phyloP scores from a whole-genome alignment of 352 stramenopile species.

The Phytopythium litorale region DNA sequence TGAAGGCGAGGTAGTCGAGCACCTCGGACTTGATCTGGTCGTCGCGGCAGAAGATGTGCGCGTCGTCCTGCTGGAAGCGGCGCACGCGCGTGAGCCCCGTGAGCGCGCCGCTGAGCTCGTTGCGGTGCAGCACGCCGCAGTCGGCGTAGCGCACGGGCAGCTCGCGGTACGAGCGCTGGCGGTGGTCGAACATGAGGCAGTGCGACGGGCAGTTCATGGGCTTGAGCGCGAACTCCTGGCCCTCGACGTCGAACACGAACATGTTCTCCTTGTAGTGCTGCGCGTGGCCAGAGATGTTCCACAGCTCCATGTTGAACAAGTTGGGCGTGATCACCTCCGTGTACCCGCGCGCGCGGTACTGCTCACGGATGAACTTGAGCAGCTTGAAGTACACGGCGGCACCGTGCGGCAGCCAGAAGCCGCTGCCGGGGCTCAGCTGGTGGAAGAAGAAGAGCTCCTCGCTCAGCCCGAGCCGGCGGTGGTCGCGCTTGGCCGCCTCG shows the following conservation, averaged over 20 bases:
- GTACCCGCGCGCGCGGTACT: conserved; percentile 66
- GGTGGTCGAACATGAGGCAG: conserved; percentile 96
- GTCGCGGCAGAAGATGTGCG: conserved; percentile 97
- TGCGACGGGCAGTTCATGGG: conserved; percentile 99
- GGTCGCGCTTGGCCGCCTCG: conserved; percentile 96
- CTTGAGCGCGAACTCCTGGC: conserved; percentile 95
- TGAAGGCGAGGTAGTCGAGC: conserved; percentile 92
- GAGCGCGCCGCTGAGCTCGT: conserved; percentile 95
- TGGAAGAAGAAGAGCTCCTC: conserved; percentile 96
- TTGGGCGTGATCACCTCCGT: conserved; percentile 98
- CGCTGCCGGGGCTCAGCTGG: conserved; percentile 91
- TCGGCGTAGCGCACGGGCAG: conserved; percentile 97
- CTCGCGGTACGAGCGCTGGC: conserved; percentile 95
- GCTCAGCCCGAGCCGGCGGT: conserved; percentile 91
- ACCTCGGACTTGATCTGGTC: conserved; percentile 92
- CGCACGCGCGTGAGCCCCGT: conserved; percentile 97
- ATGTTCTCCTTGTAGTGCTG: conserved; percentile 99
- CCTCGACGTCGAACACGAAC: conserved; percentile 98
- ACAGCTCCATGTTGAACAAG: conserved; percentile 98
- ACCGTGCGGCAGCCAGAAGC: conserved; percentile 96
- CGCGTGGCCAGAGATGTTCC: conserved; percentile 95
- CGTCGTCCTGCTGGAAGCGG: conserved; percentile 98
- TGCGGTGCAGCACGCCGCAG: conserved; percentile 97
- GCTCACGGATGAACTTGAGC: conserved; percentile 94
- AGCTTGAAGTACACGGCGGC: conserved; percentile 97